phyloP scores from a whole-genome alignment of 495 filamentous ascomycete species.

The Talaromyces ruber region DNA sequence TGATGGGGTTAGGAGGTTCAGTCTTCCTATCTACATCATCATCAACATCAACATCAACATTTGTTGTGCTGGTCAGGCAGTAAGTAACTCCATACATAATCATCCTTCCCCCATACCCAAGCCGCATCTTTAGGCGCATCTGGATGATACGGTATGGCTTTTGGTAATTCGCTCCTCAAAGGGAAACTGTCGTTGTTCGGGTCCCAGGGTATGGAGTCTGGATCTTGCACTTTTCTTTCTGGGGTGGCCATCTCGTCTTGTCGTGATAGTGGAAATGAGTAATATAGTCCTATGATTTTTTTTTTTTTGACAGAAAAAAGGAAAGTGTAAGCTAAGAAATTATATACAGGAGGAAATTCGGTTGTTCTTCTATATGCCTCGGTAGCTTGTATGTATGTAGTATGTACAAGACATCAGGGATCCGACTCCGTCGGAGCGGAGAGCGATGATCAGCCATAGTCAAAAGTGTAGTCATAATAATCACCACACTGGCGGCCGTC shows the following conservation, averaged over 20 bases:
- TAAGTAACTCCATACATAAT: conserved; percentile 26
- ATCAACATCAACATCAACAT: too few species aligned
- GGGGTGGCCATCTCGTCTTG: background rate
- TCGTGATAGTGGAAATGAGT: too few species aligned
- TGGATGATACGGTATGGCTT: conserved; percentile 4
- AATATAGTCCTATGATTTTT: too few species aligned
- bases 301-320: too few species aligned
- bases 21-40: background rate
- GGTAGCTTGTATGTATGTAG: background rate
- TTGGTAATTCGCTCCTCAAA: background rate
- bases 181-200: background rate
- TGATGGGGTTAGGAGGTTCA: conserved; percentile 17
- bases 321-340: too few species aligned
- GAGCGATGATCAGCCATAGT: conserved; percentile 33
- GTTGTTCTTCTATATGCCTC: background rate
- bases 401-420: background rate
- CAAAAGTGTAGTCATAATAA: conserved; percentile 51
- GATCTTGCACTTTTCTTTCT: background rate
- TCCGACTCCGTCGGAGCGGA: background rate
- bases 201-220: background rate
- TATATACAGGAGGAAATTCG: background rate
- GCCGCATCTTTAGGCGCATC: conserved; percentile 41
- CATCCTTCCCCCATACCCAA: conserved; percentile 58
- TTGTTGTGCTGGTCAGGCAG: background rate
- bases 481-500: conserved; percentile 51